A percentile compares a stretch with the other conserved stretches of the same genome.
phyloP scores from a whole-genome alignment of 352 stramenopile species.

The Globisporangium okanoganense region DNA sequence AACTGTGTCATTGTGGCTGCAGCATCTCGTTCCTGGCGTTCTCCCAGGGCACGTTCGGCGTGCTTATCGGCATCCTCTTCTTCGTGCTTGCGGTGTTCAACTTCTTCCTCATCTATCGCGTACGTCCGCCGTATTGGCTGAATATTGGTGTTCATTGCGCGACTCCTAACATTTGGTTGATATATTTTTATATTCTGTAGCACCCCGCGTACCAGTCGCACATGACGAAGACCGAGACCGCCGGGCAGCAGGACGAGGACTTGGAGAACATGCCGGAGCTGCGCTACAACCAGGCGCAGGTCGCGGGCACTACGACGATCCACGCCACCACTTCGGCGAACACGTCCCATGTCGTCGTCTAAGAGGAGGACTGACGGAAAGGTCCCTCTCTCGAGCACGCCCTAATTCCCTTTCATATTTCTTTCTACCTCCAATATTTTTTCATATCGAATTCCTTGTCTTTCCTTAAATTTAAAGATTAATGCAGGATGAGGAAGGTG shows the following conservation, averaged over 20 bases:
- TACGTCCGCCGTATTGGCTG: slow-evolving; percentile 23
- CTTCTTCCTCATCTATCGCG: slow-evolving; percentile 83
- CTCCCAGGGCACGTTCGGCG: slow-evolving; percentile 78
- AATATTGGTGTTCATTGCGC: background rate
- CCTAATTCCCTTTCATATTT: background rate
- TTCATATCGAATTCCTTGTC: background rate
- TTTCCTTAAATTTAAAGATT: background rate
- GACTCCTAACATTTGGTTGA: slow-evolving; percentile 10
- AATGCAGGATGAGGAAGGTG: too few relatives aligned
- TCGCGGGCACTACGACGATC: slow-evolving; percentile 16
- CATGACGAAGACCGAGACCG: slow-evolving; percentile 60
- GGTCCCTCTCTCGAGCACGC: background rate
- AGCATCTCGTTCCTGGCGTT: slow-evolving; percentile 81
- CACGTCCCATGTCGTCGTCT: slow-evolving; percentile 64
- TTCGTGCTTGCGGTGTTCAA: slow-evolving; percentile 78
- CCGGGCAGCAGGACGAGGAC: slow-evolving; percentile 55
- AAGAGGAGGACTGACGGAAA: slow-evolving; percentile 4
- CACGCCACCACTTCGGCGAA: slow-evolving; percentile 25
- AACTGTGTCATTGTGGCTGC: slow-evolving; percentile 8
- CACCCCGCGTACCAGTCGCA: slow-evolving; percentile 75
- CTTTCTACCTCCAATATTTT: background rate
- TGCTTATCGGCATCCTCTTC: slow-evolving; percentile 70
- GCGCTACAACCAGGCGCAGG: slow-evolving; percentile 65
- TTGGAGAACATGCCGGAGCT: slow-evolving; percentile 75
- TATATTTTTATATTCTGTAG: slow-evolving; percentile 19